These are phyloP conservation scores for Trichoderma brevicompactum DNA, from an alignment of 2,329 filamentous ascomycete genomes.

Conservation along the genomic window DNA sequence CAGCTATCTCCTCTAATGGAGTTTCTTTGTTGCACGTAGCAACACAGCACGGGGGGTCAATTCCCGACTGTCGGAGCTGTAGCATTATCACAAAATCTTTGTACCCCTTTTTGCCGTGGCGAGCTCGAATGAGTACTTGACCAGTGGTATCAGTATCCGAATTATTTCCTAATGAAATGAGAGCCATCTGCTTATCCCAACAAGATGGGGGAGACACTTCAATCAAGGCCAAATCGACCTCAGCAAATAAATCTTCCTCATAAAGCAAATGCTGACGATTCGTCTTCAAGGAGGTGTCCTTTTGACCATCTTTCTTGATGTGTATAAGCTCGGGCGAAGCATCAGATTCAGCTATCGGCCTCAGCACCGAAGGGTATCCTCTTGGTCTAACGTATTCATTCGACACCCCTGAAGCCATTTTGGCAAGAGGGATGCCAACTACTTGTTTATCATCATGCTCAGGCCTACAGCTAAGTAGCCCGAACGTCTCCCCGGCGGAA, in stretches of 20 bases:
- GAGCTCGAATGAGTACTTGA: neutral
- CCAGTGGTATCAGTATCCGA: rapidly evolving
- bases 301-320: neutral
- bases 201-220: conserved; percentile 7
- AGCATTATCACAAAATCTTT: conserved; percentile 26
- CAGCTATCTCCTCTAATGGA: neutral
- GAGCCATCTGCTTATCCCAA: conserved; percentile 17
- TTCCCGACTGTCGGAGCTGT: neutral
- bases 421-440: conserved; percentile 24
- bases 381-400: conserved; percentile 24
- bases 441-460: neutral
- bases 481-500: neutral
- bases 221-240: neutral
- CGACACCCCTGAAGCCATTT: neutral
- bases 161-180: neutral
- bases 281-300: neutral
- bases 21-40: conserved; percentile 19
- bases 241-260: conserved; percentile 10
- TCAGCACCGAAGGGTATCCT: neutral
- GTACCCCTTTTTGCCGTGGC: neutral
- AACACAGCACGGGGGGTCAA: neutral
- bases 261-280: neutral
- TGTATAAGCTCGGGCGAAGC: conserved; percentile 6
- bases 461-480: conserved; percentile 27
- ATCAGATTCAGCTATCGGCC: neutral